phyloP scores from a whole-genome alignment of 2,329 filamentous ascomycete species.

The Harringtonia lauricola region DNA sequence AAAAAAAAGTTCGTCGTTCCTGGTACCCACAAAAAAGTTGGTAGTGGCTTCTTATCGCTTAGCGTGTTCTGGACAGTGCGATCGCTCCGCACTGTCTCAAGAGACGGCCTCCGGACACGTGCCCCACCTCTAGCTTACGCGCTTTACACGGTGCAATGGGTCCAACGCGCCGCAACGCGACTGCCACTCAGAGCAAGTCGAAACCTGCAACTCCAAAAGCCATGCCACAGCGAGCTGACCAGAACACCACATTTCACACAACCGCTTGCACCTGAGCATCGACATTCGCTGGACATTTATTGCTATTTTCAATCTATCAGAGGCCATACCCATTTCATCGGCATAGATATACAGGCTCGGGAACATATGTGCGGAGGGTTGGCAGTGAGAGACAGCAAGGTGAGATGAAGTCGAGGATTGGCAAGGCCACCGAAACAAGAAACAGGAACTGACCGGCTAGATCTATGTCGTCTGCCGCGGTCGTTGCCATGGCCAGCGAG shows the following conservation, averaged over 20 bases:
- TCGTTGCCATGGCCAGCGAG: constrained; percentile 33
- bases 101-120: constrained; percentile 1
- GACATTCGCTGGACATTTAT: no score
- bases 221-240: no score
- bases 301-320: no score
- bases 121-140: background rate
- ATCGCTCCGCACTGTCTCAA: background rate
- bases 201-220: background rate
- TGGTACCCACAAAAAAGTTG: constrained; percentile 5
- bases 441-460: background rate
- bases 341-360: no score
- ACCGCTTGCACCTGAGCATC: no score
- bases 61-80: background rate
- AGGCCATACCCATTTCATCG: no score
- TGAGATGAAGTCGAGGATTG: background rate
- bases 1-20: constrained; percentile 10
- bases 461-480: constrained; percentile 31
- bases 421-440: no score
- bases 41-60: constrained; percentile 3
- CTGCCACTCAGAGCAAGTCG: background rate
- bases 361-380: no score
- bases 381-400: constrained; percentile 1
- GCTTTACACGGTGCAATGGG: background rate
- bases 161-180: constrained; percentile 1
- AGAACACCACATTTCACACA: no score